Percentiles rank a stretch among this genome's conserved stretches.
Evolutionary conservation across 2,329 filamentous ascomycete genomes (phyloP).

Genomic region (Hypomyces perniciosus): DNA sequence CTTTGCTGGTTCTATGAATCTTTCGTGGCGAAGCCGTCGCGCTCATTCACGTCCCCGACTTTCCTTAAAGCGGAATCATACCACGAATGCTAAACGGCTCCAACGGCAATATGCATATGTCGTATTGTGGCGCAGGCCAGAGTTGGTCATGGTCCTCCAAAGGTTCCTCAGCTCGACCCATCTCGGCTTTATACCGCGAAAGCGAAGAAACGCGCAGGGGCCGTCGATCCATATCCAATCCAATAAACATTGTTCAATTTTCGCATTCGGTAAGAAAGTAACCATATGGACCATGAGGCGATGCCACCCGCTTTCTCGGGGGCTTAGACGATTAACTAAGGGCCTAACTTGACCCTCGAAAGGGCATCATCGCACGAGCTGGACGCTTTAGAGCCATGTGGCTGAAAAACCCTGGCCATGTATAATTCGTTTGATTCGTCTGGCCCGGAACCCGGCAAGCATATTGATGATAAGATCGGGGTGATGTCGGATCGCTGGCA

Average conservation of each 20-base stretch:
- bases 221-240: neutral
- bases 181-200: slow-evolving; percentile 11
- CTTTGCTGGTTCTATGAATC: too few relatives aligned
- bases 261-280: neutral
- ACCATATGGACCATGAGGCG: neutral
- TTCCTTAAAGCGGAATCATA: neutral
- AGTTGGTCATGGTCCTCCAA: neutral
- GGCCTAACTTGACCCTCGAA: neutral
- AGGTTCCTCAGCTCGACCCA: neutral
- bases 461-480: neutral
- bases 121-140: neutral
- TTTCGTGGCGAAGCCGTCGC: neutral
- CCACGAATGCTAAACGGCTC: neutral
- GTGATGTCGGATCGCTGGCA: neutral
- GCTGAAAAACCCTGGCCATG: neutral
- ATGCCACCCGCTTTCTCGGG: neutral
- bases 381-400: neutral
- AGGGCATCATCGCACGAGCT: slow-evolving; percentile 9
- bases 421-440: neutral
- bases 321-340: neutral
- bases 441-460: neutral
- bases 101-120: neutral
- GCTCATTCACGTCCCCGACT: neutral
- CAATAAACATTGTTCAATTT: neutral
- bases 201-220: neutral